Evolutionary conservation across 2,329 filamentous ascomycete genomes (phyloP).

Genomic region (Pseudogymnoascus sp.): DNA sequence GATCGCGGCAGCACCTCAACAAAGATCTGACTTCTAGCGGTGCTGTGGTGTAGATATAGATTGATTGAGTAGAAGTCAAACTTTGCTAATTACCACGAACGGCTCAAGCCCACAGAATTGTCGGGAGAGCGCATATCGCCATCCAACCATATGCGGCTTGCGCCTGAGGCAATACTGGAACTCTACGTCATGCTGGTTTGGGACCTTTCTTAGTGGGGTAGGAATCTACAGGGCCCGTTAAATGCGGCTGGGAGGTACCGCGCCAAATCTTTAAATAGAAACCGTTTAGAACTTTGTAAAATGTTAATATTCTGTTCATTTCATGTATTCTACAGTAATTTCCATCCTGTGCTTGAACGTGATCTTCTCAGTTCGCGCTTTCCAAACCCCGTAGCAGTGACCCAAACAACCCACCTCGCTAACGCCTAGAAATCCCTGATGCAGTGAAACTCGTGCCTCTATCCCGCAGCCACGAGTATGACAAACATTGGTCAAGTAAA

Average conservation of each 20-base stretch:
- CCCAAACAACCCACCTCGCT: not conserved
- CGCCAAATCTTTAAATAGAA: conserved; percentile 5
- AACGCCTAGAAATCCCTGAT: not conserved
- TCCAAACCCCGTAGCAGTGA: not conserved
- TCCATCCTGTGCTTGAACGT: not conserved
- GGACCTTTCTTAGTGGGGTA: conserved; percentile 6
- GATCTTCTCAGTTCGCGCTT: not conserved
- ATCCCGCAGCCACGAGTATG: not conserved
- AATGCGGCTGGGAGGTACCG: not conserved
- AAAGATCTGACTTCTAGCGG: not conserved
- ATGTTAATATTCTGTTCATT: not conserved
- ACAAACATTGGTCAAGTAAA: not conserved
- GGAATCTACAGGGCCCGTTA: conserved; percentile 1
- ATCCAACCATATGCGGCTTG: conserved; percentile 2
- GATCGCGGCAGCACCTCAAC: not conserved
- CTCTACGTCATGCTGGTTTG: not conserved
- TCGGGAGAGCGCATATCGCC: not conserved
- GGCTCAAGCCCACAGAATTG: not conserved
- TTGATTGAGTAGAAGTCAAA: not conserved
- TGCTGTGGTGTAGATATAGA: not conserved
- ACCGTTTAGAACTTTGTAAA: not conserved
- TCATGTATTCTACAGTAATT: not conserved
- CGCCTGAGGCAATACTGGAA: conserved; percentile 3
- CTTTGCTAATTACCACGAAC: not conserved
- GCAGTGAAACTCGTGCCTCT: not conserved